Evolutionary conservation across 2,329 filamentous ascomycete species (phyloP), one percentile per base, ranked within the genome.

Genomic region (Ophiostoma ulmi): DNA sequence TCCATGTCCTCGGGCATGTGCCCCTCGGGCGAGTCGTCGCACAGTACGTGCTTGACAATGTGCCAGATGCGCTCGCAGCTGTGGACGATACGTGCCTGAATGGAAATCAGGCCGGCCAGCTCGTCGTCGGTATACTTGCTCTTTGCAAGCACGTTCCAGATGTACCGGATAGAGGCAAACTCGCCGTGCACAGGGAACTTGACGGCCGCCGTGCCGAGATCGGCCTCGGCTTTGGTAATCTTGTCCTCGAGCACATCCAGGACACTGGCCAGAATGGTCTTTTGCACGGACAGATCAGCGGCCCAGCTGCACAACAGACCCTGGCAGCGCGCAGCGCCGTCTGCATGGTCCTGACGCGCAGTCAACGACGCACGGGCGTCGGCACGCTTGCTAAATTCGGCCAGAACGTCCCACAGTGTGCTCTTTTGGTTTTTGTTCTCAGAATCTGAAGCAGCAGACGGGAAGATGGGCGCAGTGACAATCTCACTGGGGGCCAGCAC

Each of bases 11-110:
- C 88, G 0, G 90, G 90, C 3, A 92, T 82, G 78, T 95, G 90
- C 0, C 94, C 94, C 80, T 99, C 95, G 0, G 96, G 95, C 0
- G 95, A 97, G 79, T 97, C 95, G 73, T 97, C 90, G 76, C 95
- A 99, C 0, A 99, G 85, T 4, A 96, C 87, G 69, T 89, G 85
- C 75, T 87, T 87, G 5, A 97, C 92, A 36, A 87, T 85, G 0
- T 80, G 76, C 95, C 95, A 99, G 7, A 97, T 87, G n/a, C 85
- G 83, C 67, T 84, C 80, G 71, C 93, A 91, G 72, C 85, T 83
- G 1, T 77, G 75, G 14, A 92, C 80, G 1, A 93, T 84, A 3
- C 86, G 85, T 1, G 78, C 73, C 73, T 90, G 87, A 1, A 88
- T 72, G 0, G 74, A 70, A 38, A 76, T 75, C 5, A 86, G 77